Conservation (phyloP, 192 early-diverging fungal genomes). For the Rhizophlyctis rosea region DNA sequence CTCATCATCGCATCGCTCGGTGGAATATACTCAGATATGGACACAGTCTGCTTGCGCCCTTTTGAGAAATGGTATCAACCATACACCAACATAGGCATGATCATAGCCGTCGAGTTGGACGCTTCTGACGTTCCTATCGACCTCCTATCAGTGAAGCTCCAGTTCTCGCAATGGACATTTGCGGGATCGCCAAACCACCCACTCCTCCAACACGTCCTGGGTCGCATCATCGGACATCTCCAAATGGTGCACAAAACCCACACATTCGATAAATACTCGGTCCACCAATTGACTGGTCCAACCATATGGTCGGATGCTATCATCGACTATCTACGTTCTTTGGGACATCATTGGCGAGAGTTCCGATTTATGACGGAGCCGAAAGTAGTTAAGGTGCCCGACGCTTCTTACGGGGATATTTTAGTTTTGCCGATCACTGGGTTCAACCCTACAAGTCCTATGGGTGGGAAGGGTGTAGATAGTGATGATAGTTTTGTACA, state of each 20-base stretch:
- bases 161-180: conserved; percentile 30
- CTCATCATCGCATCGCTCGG: conserved; percentile 30
- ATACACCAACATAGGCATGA: background rate
- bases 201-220: conserved; percentile 10
- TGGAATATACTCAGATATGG: conserved; percentile 37
- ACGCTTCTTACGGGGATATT: too few relatives aligned
- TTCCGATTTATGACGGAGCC: too few relatives aligned
- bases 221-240: conserved; percentile 2
- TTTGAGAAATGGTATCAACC: conserved; percentile 21
- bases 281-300: background rate
- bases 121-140: background rate
- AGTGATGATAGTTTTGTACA: too few relatives aligned
- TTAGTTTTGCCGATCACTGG: too few relatives aligned
- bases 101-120: conserved; percentile 21
- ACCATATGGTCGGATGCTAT: background rate
- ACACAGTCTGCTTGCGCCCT: conserved; percentile 20
- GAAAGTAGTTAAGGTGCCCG: too few relatives aligned
- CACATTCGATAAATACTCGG: too few relatives aligned
- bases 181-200: conserved; percentile 20
- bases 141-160: conserved; percentile 1
- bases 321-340: background rate
- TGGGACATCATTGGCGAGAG: too few relatives aligned
- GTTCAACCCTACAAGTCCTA: too few relatives aligned
- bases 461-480: too few relatives aligned
- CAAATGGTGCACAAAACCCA: too few relatives aligned